A percentile compares a stretch with the other conserved stretches of the same genome.
Evolutionary conservation across 352 stramenopile genomes (phyloP).

Genomic region (Phytopythium oedochilum): DNA sequence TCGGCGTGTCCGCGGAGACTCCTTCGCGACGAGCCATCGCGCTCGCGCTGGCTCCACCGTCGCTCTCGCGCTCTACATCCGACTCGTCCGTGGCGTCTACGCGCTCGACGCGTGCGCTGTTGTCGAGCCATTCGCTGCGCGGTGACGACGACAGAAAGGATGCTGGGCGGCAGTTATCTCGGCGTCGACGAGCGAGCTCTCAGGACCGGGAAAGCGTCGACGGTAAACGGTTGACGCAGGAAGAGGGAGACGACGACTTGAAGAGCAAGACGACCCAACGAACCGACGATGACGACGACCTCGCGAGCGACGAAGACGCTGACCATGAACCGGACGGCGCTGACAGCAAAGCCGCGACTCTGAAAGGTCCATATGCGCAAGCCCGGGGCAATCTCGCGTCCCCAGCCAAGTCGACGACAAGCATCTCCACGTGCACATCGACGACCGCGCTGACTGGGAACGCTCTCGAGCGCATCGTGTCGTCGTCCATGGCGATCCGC

Average conservation of each 20-base stretch:
- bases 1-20: conserved; percentile 4
- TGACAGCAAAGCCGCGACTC: neutral
- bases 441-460: conserved; percentile 30
- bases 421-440: conserved; percentile 30
- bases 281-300: neutral
- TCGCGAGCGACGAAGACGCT: neutral
- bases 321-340: neutral
- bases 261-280: neutral
- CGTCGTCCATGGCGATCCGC: conserved; percentile 32
- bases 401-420: conserved; percentile 26
- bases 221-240: neutral
- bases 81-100: conserved; percentile 13
- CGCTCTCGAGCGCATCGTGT: conserved; percentile 18
- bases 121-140: neutral
- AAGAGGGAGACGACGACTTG: neutral
- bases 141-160: neutral
- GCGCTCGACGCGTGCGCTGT: conserved; percentile 2
- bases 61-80: conserved; percentile 12
- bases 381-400: conserved; percentile 21
- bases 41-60: conserved; percentile 3
- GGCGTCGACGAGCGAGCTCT: neutral
- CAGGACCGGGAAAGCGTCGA: neutral
- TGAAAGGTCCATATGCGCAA: neutral
- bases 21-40: conserved; percentile 2
- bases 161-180: neutral